Evolutionary conservation across 2,329 filamentous ascomycete species (phyloP).

Genomic region (Penicillium sp.): DNA sequence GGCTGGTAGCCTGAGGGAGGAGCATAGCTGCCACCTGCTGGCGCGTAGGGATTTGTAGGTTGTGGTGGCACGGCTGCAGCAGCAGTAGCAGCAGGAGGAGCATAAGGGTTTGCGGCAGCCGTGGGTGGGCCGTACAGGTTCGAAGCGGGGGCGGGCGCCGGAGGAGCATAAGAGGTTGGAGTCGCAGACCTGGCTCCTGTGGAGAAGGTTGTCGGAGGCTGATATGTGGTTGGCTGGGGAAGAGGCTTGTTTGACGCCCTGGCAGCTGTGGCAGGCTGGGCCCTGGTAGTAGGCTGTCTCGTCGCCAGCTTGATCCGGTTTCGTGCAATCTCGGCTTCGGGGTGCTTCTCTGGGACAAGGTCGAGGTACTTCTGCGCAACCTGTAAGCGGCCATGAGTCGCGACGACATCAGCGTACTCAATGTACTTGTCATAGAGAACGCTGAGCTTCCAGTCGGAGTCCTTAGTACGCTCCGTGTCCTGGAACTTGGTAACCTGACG

Average conservation of each 20-base stretch:
- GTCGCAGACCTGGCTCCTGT: constrained; percentile 39
- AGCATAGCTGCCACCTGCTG: constrained; percentile 38
- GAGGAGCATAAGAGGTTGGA: constrained; percentile 57
- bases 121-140: constrained; percentile 58
- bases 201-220: constrained; percentile 40
- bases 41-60: constrained; percentile 35
- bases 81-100: constrained; percentile 29
- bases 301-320: constrained; percentile 85
- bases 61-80: constrained; percentile 20
- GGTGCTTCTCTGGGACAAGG: constrained; percentile 80
- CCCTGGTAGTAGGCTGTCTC: constrained; percentile 60
- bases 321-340: constrained; percentile 83
- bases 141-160: constrained; percentile 34
- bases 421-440: constrained; percentile 92
- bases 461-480: constrained; percentile 73
- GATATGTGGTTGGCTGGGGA: constrained; percentile 43
- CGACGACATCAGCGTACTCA: constrained; percentile 95
- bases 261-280: constrained; percentile 46
- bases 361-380: constrained; percentile 91
- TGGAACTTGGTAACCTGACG: constrained; percentile 90
- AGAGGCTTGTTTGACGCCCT: constrained; percentile 48
- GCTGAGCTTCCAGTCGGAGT: constrained; percentile 85
- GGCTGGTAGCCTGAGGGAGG: constrained; percentile 62
- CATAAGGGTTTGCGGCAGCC: constrained; percentile 40
- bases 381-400: constrained; percentile 82